phyloP scores from a whole-genome alignment of 2,329 filamentous ascomycete genomes.

The Davidsoniella eucalypti region DNA sequence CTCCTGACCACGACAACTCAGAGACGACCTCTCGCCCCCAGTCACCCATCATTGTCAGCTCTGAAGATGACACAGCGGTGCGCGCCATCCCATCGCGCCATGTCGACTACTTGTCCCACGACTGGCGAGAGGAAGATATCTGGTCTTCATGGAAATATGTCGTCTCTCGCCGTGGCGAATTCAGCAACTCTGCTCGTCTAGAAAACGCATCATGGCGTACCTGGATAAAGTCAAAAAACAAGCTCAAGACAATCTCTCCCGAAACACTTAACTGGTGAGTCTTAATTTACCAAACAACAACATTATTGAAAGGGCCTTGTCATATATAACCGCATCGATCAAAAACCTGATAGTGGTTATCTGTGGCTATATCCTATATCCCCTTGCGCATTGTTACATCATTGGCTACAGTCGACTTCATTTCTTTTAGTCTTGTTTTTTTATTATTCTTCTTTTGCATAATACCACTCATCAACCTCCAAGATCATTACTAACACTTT shows the following conservation, averaged over 20 bases:
- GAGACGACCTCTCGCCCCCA: slow-evolving; percentile 37
- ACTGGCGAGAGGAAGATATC: slow-evolving; percentile 90
- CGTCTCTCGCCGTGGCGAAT: slow-evolving; percentile 59
- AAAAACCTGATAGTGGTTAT: no score
- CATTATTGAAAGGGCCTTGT: not conserved
- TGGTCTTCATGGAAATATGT: slow-evolving; percentile 97
- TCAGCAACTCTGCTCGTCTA: slow-evolving; percentile 63
- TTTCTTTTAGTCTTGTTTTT: no score
- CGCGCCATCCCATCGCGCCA: slow-evolving; percentile 63
- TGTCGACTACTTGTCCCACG: slow-evolving; percentile 88
- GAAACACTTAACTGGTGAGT: slow-evolving; percentile 85
- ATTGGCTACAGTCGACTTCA: no score
- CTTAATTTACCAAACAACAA: not conserved
- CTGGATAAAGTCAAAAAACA: slow-evolving; percentile 86
- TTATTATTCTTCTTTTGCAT: not conserved
- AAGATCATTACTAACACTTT: slow-evolving; percentile 10
- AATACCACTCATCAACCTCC: not conserved
- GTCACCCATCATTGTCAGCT: slow-evolving; percentile 27
- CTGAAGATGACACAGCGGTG: slow-evolving; percentile 66
- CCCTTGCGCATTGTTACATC: no score
- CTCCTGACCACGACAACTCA: slow-evolving; percentile 36
- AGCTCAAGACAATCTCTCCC: slow-evolving; percentile 72
- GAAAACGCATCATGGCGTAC: slow-evolving; percentile 97
- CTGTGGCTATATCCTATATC: no score
- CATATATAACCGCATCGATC: not conserved